Evolutionary conservation across 2,329 filamentous ascomycete genomes (phyloP).

Genomic region (Colletotrichum sp.): DNA sequence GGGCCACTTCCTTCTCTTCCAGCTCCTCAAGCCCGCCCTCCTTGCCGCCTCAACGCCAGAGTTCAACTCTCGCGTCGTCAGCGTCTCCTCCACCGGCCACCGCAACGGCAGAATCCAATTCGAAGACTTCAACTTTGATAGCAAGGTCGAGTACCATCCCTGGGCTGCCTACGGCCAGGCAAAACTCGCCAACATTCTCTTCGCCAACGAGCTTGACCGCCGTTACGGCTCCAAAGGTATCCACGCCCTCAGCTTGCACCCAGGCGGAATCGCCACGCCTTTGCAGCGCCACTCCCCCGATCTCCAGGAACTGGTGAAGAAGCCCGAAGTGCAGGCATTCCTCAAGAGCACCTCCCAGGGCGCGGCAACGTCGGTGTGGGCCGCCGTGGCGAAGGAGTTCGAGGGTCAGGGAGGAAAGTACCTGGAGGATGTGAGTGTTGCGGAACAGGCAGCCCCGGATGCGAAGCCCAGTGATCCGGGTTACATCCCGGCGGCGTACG

Average conservation of each 20-base stretch:
- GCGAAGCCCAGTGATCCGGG: neutral
- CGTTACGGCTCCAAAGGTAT: conserved; percentile 38
- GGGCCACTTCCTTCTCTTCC: conserved; percentile 53
- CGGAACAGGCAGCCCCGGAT: conserved; percentile 3
- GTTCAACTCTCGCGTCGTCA: conserved; percentile 48
- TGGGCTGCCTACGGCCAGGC: conserved; percentile 48
- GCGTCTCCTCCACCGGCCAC: conserved; percentile 48
- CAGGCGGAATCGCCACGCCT: conserved; percentile 16
- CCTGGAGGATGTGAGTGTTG: conserved; percentile 45
- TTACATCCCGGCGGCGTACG: conserved; percentile 25
- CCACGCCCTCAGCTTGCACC: conserved; percentile 24
- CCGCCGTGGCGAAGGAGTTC: conserved; percentile 43
- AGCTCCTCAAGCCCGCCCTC: conserved; percentile 16
- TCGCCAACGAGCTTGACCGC: conserved; percentile 55
- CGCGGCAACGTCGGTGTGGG: conserved; percentile 52
- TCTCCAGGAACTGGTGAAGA: neutral
- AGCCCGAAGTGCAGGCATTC: neutral
- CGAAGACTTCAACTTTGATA: conserved; percentile 25
- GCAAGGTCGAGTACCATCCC: conserved; percentile 36
- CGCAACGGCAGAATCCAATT: conserved; percentile 34
- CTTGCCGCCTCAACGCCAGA: conserved; percentile 12
- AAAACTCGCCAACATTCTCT: conserved; percentile 57
- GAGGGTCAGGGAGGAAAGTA: conserved; percentile 53
- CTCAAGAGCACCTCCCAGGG: conserved; percentile 38
- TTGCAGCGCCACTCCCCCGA: neutral